A percentile compares a stretch with the other conserved stretches of the same genome.
phyloP scores from a whole-genome alignment of 2,329 filamentous ascomycete genomes.

The Sordariomycetes sp. region DNA sequence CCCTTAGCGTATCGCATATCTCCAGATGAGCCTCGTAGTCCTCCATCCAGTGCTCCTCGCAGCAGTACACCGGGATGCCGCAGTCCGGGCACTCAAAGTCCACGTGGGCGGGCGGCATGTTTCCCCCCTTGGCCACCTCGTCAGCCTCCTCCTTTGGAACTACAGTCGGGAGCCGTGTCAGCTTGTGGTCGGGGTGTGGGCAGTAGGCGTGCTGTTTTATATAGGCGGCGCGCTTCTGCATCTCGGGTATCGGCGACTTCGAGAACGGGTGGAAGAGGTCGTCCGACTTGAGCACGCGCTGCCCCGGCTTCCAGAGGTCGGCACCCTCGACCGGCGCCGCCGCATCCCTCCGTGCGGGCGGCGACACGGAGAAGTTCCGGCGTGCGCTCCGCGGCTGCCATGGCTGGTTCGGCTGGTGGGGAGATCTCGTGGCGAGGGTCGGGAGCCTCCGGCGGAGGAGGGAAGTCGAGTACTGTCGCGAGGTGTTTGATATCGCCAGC shows the following conservation, averaged over 20 bases:
- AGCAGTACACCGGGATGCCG: slow-evolving; percentile 86
- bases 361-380: slow-evolving; percentile 3
- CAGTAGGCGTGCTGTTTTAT: slow-evolving; percentile 92
- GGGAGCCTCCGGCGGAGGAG: neutral
- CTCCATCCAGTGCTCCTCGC: slow-evolving; percentile 87
- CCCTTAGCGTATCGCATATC: slow-evolving; percentile 78
- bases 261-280: slow-evolving; percentile 92
- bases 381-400: neutral
- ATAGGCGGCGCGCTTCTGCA: slow-evolving; percentile 75
- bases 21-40: slow-evolving; percentile 89
- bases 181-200: slow-evolving; percentile 76
- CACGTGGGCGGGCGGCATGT: slow-evolving; percentile 64
- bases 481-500: slow-evolving; percentile 7
- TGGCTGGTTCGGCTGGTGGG: neutral
- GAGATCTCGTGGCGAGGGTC: neutral
- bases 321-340: slow-evolving; percentile 8
- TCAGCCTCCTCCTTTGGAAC: slow-evolving; percentile 50
- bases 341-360: slow-evolving; percentile 1
- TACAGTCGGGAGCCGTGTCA: slow-evolving; percentile 54
- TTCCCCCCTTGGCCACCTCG: slow-evolving; percentile 28
- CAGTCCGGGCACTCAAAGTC: slow-evolving; percentile 94
- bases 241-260: slow-evolving; percentile 75
- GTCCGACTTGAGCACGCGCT: slow-evolving; percentile 44
- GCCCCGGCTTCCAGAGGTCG: slow-evolving; percentile 9
- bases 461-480: slow-evolving; percentile 4